Base-by-base conservation (phyloP, 805 yeast species). In the Ogataea allantospora region DNA sequence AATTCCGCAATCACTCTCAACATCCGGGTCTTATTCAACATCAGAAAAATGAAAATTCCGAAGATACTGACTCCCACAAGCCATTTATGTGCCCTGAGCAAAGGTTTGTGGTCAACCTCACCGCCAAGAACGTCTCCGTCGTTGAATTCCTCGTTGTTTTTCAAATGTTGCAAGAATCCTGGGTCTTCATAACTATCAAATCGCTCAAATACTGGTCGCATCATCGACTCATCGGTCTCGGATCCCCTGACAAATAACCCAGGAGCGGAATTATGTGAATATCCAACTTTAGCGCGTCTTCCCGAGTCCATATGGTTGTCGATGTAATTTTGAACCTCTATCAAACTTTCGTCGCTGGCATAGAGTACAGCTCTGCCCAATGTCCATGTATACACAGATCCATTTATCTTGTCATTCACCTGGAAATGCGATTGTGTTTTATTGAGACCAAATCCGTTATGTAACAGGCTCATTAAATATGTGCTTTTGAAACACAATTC, bases 371-470 rank as follows among this genome's bases (percentile, higher is more conserved):
- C 88, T 54, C 55, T 71, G 66, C 99, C 99, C 19, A 93, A 58
- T 0, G 98, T 93, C 99, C 99, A 93, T 0, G 96, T 80, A 25
- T 91, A 69, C 47, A 88, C 97, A 2, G 76, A 73, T 1, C 93
- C 96, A 42, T 85, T 73, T 24, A 91, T 74, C 18, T 80, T 73
- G 38, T 80, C 80, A 19, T 71, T 70, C 12, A 77, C 63, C 30
- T 65, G 65, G 29, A 78, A 63, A 2, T 43, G 39, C 12, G 52
- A 30, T 10, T 26, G 27, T 0, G 73, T 77, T 7, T 26, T 24
- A 10, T 80, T 78, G 50, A 79, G 75, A 1, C 83, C 83, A 12
- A 78, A 58, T 0, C 84, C 84, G 20, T 75, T 63, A 50, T 79
- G 84, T 20, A 79, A 58, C 14, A 81, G 67, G 46, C 70, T 72